Evolutionary conservation across 139 green algal genomes (phyloP).

Genomic region (Zygnema cylindricum): DNA sequence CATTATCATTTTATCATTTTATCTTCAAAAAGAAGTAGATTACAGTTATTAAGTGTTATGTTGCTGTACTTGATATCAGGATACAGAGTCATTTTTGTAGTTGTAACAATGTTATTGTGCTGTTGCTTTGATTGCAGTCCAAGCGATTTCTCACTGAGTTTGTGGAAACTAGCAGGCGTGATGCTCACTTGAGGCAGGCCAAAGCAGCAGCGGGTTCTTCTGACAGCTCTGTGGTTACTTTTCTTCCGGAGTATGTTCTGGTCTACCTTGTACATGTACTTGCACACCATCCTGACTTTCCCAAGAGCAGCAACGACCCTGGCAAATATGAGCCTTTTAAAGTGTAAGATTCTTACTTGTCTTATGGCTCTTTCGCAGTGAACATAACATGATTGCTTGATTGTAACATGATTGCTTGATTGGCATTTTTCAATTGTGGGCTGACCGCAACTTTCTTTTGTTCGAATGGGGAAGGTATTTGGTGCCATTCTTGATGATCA

Average conservation of each 20-base stretch:
- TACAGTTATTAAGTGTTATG: no score
- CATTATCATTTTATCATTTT: no score
- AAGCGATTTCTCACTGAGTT: conserved; percentile 25
- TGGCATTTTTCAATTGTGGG: background rate
- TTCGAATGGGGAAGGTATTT: no score
- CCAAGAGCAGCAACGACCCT: conserved; percentile 23
- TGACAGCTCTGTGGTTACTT: conserved; percentile 60
- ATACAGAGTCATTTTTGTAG: no score
- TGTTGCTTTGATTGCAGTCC: no score
- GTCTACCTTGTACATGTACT: conserved; percentile 79
- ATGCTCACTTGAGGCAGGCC: conserved; percentile 13
- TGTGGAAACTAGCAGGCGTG: conserved; percentile 25
- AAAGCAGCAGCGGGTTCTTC: background rate
- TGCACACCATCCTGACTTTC: conserved; percentile 85
- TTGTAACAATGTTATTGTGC: no score
- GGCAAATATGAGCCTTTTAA: conserved; percentile 15
- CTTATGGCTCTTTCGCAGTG: background rate
- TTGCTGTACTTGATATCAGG: no score
- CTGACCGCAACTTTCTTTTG: background rate
- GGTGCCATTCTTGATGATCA: background rate
- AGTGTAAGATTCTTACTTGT: conserved; percentile 4
- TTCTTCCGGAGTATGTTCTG: conserved; percentile 82
- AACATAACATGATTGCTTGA: background rate
- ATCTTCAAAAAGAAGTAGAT: no score
- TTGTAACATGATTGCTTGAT: background rate